These are phyloP conservation scores for Aspergillus oerlinghausenensis DNA, from an alignment of 2,329 filamentous ascomycete species.

Conservation along the genomic window DNA sequence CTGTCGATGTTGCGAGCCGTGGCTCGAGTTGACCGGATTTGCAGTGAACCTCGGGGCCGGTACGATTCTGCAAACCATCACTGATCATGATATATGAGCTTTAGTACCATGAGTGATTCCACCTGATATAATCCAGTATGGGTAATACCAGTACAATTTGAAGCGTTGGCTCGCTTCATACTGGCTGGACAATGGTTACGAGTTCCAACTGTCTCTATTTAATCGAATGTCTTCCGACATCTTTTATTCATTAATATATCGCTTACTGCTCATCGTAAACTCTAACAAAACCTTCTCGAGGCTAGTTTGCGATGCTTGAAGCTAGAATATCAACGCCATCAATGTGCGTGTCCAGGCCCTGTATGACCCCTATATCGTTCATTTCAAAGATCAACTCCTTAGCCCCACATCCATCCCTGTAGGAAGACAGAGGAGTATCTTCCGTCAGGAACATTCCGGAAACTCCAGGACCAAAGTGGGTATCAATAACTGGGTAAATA, in stretches of 20 bases:
- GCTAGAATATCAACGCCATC: not conserved
- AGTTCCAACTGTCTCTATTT: not conserved
- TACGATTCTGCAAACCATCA: not conserved
- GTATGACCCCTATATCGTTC: not conserved
- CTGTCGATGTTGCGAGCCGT: slow-evolving; percentile 26
- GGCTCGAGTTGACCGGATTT: not conserved
- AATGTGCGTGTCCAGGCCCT: not conserved
- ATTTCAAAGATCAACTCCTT: not conserved
- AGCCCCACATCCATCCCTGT: not conserved
- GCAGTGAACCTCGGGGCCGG: not conserved
- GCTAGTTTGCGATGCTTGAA: not conserved
- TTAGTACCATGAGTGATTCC: not conserved
- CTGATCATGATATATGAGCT: not conserved
- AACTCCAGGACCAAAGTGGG: not conserved
- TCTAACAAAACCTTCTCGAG: no score
- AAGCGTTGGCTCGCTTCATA: not conserved
- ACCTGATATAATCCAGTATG: not conserved
- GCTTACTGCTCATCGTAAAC: not conserved
- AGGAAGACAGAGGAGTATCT: not conserved
- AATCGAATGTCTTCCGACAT: not conserved
- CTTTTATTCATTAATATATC: not conserved
- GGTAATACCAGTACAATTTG: not conserved
- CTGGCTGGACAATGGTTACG: not conserved
- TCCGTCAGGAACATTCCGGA: not conserved
- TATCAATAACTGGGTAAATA: not conserved